A percentile compares a stretch with the other conserved stretches of the same genome.
These are phyloP conservation scores for Flaveria linearis DNA, from an alignment of 129 eudicot genomes.

Conservation along the genomic window DNA sequence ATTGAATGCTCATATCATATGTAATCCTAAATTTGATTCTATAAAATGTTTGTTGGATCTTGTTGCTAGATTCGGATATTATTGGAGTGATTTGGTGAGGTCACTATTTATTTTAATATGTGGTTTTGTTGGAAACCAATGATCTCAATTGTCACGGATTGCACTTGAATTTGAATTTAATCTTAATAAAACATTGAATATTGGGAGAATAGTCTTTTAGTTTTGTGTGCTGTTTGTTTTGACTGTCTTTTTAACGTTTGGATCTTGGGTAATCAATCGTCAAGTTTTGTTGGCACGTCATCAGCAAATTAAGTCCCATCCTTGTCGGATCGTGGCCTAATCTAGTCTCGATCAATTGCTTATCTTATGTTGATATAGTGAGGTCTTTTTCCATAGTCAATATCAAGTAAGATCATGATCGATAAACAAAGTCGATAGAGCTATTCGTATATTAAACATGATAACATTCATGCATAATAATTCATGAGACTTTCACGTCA, in stretches of 20 bases:
- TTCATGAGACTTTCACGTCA: not conserved
- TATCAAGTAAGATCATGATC: not conserved
- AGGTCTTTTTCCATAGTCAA: not conserved
- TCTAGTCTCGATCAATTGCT: not conserved
- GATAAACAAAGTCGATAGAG: too few relatives aligned
- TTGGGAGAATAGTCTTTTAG: not conserved
- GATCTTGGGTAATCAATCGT: not conserved
- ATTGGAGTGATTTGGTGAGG: slow-evolving; percentile 2
- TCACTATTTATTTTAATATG: not conserved
- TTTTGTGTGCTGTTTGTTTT: not conserved
- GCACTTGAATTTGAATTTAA: not conserved
- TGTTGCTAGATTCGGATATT: slow-evolving; percentile 23
- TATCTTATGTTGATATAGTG: not conserved
- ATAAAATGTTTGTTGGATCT: slow-evolving; percentile 30
- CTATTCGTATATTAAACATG: not conserved
- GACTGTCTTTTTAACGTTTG: not conserved
- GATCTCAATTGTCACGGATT: not conserved
- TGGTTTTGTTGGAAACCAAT: slow-evolving; percentile 8
- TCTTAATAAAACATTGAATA: not conserved
- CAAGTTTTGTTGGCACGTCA: not conserved
- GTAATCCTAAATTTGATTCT: slow-evolving; percentile 27
- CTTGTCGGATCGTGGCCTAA: not conserved
- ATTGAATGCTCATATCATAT: slow-evolving; percentile 18
- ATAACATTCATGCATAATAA: not conserved
- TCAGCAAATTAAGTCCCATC: not conserved